phyloP scores from a whole-genome alignment of 176 grass and related monocot species.

The Avena sativa region DNA sequence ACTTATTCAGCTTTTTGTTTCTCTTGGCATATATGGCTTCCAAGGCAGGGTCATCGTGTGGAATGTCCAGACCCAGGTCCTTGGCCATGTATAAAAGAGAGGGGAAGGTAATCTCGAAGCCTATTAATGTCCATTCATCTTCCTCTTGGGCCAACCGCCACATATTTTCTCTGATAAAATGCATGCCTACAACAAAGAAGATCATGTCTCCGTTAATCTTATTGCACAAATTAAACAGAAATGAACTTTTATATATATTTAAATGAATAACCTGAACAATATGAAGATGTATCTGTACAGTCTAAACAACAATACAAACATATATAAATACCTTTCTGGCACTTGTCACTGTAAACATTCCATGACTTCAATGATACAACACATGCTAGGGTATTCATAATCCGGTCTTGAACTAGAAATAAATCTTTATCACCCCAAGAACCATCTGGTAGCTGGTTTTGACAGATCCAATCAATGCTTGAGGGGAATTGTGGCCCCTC shows the following conservation, averaged over 20 bases:
- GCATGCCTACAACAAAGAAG: background rate
- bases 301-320: too few species aligned
- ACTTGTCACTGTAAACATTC: background rate
- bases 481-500: constrained; percentile 60
- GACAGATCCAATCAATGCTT: constrained; percentile 57
- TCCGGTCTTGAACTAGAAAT: constrained; percentile 52
- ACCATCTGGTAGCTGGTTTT: constrained; percentile 59
- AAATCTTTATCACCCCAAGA: constrained; percentile 56
- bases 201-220: too few species aligned
- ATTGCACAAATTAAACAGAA: too few species aligned
- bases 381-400: constrained; percentile 69
- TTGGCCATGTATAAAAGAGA: background rate
- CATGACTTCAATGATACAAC: constrained; percentile 30
- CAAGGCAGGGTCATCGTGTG: background rate
- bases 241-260: too few species aligned
- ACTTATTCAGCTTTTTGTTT: background rate
- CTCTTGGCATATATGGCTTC: background rate
- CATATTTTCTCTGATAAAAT: background rate
- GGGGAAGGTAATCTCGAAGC: background rate
- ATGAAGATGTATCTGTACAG: background rate
- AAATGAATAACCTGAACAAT: background rate
- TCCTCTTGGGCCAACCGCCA: background rate
- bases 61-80: background rate
- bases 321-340: too few species aligned
- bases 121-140: background rate